These are phyloP conservation scores for Phytophthora lateralis DNA, from an alignment of 352 stramenopile species.

Conservation along the genomic window DNA sequence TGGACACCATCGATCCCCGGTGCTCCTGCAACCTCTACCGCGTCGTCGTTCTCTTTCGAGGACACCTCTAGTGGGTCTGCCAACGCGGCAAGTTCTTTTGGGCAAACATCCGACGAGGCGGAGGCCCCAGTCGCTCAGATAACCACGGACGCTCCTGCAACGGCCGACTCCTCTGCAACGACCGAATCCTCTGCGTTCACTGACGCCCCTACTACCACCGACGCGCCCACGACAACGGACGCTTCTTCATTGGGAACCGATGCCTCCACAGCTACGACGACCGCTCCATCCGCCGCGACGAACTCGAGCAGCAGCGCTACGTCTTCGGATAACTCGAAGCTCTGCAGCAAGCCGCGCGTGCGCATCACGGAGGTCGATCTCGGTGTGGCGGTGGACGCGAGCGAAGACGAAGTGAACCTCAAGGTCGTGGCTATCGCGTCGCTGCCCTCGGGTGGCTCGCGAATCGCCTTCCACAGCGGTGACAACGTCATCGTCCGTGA, in stretches of 20 bases:
- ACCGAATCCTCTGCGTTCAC: background rate
- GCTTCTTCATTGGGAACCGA: constrained; percentile 2
- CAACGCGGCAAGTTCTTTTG: constrained; percentile 2
- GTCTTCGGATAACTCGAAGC: constrained; percentile 11
- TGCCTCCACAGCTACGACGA: background rate
- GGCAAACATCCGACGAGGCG: background rate
- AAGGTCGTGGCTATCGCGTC: constrained; percentile 20
- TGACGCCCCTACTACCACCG: background rate
- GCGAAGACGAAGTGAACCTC: constrained; percentile 15
- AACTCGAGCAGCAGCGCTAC: constrained; percentile 22
- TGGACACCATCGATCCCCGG: background rate
- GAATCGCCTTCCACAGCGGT: constrained; percentile 17
- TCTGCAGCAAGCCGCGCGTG: constrained; percentile 14
- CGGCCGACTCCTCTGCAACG: constrained; percentile 10
- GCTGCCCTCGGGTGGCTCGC: constrained; percentile 6
- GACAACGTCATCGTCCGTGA: constrained; percentile 11
- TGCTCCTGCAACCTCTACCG: background rate
- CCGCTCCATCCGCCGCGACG: constrained; percentile 1
- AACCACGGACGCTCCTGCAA: no score
- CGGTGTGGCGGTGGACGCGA: constrained; percentile 11
- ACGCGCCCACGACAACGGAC: constrained; percentile 1
- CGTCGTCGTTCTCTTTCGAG: constrained; percentile 9
- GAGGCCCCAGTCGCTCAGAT: background rate
- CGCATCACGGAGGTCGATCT: constrained; percentile 15
- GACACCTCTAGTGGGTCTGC: constrained; percentile 1